Conservation (phyloP, 306 rosid genomes). For the Cyclanthera cordifolia region DNA sequence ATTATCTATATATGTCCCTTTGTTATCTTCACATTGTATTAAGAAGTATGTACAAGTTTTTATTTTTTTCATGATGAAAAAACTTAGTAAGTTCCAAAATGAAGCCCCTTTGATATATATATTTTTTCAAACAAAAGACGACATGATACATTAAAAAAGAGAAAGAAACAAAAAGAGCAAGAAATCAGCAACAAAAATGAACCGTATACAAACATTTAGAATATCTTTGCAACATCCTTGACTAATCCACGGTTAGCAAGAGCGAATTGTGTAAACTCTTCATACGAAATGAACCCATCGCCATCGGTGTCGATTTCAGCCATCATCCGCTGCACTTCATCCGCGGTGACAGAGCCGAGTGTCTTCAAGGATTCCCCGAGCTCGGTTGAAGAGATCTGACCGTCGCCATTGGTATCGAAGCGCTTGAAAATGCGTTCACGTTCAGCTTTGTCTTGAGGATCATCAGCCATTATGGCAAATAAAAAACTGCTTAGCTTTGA, state of each 20-base stretch:
- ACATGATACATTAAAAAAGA: conserved; percentile 12
- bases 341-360: conserved; percentile 41
- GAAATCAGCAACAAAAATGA: neutral
- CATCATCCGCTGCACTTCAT: conserved; percentile 66
- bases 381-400: conserved; percentile 54
- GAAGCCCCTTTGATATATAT: conserved; percentile 3
- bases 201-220: conserved; percentile 16
- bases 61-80: neutral
- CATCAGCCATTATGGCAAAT: conserved; percentile 22
- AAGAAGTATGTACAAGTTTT: too few relatives aligned
- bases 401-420: conserved; percentile 56
- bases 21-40: too few relatives aligned
- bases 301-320: conserved; percentile 55
- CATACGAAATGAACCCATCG: conserved; percentile 51
- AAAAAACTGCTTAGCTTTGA: neutral
- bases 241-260: conserved; percentile 48
- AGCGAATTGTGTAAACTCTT: conserved; percentile 52
- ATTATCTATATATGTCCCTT: too few relatives aligned
- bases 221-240: conserved; percentile 61
- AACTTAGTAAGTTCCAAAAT: neutral
- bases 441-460: conserved; percentile 33
- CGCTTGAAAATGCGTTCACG: conserved; percentile 53
- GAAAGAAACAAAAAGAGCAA: neutral
- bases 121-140: conserved; percentile 3
- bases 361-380: conserved; percentile 54